Conservation (phyloP, 2,329 filamentous ascomycete genomes). For the Monilinia vaccinii-corymbosi region DNA sequence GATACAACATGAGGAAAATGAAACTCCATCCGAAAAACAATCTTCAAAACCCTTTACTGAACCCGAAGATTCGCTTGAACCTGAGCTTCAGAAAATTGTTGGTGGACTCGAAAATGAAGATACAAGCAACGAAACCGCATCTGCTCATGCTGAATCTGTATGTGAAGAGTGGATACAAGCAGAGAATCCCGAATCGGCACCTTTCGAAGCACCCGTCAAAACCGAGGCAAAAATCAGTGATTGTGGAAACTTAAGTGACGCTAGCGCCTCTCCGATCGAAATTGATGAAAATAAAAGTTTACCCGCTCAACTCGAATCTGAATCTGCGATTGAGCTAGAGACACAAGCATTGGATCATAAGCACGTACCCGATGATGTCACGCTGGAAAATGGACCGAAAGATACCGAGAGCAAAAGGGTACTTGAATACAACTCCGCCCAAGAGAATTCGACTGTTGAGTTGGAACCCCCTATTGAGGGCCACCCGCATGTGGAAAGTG, state of each 20-base stretch:
- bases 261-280: not conserved
- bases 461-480: rapidly evolving
- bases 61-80: not conserved
- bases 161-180: not conserved
- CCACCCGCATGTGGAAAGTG: not conserved
- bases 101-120: not conserved
- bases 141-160: not conserved
- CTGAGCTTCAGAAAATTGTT: rapidly evolving
- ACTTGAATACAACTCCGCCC: not conserved
- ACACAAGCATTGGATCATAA: rapidly evolving
- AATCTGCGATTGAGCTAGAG: rapidly evolving
- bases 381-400: too few species aligned
- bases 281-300: not conserved
- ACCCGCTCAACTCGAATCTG: not conserved
- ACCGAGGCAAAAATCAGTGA: too few species aligned
- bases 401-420: rapidly evolving
- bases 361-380: not conserved
- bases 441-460: too few species aligned
- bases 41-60: not conserved
- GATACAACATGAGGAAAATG: not conserved
- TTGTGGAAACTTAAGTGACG: rapidly evolving
- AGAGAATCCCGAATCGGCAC: not conserved
- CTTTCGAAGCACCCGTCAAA: rapidly evolving
- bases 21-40: not conserved
- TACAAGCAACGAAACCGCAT: not conserved